These are phyloP conservation scores for Canariomyces notabilis DNA, from an alignment of 2,329 filamentous ascomycete genomes.

Conservation along the genomic window DNA sequence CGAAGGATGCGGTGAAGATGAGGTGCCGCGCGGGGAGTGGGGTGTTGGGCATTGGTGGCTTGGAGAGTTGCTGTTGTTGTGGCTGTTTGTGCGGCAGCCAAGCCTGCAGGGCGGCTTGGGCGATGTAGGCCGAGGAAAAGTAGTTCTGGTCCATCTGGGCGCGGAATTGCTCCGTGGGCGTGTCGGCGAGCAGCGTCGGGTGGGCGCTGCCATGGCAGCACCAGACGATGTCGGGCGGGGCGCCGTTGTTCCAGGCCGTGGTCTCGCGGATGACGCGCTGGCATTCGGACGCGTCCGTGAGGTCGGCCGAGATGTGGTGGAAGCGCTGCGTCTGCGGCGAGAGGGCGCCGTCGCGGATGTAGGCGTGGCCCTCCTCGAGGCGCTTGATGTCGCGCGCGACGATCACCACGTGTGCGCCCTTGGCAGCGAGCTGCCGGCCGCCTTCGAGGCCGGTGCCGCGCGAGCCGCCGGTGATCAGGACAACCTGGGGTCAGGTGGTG, in stretches of 20 bases:
- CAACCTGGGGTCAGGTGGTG: slow-evolving; percentile 49
- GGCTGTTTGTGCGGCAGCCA: slow-evolving; percentile 25
- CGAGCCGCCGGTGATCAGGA: slow-evolving; percentile 65
- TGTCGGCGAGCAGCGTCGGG: slow-evolving; percentile 36
- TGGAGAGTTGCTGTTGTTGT: background rate
- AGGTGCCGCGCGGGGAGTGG: slow-evolving; percentile 46
- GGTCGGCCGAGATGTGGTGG: slow-evolving; percentile 60
- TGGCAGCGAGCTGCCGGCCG: slow-evolving; percentile 55
- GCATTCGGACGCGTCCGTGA: slow-evolving; percentile 53
- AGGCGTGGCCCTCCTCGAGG: slow-evolving; percentile 51
- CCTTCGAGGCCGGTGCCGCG: slow-evolving; percentile 64
- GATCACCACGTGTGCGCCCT: slow-evolving; percentile 65
- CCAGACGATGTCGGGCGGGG: slow-evolving; percentile 62
- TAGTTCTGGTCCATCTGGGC: slow-evolving; percentile 38
- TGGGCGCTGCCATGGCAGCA: slow-evolving; percentile 61
- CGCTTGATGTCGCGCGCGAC: slow-evolving; percentile 59
- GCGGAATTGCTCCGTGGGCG: slow-evolving; percentile 30
- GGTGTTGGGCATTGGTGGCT: too few relatives aligned
- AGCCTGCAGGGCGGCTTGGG: slow-evolving; percentile 30
- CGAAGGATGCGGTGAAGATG: slow-evolving; percentile 61
- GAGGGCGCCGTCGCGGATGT: slow-evolving; percentile 49
- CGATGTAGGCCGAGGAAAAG: slow-evolving; percentile 36
- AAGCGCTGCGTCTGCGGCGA: slow-evolving; percentile 54
- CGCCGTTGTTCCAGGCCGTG: slow-evolving; percentile 55
- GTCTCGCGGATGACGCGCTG: slow-evolving; percentile 53